Evolutionary conservation across 139 green algal genomes (phyloP), one percentile per base, ranked within the genome.

Genomic region (Mesotaenium endlicherianum): DNA sequence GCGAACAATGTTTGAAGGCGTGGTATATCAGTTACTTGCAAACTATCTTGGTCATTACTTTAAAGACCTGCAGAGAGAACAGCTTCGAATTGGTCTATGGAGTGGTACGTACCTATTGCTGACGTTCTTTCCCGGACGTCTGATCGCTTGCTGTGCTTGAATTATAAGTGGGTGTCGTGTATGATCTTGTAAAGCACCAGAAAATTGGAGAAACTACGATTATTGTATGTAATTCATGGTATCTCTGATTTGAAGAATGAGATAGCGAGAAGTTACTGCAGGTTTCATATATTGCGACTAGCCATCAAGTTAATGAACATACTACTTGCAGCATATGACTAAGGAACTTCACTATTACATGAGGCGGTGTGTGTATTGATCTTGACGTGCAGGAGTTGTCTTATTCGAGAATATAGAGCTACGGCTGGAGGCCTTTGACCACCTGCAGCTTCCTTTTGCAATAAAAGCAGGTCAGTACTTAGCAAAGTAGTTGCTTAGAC

Each of bases 351-450:
- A 36, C 4, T 40, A 5, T 42, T 5, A 20, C 30, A 4, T 17
- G 6, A 4, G 2, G 4, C 5, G 57, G 53, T 47, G 3, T 64
- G 38, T 44, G 30, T 3, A 30, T 67, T 80, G 36, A 31, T 31
- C 31, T 83, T 60, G 6, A n/a, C 30, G 39, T 86, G 41, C 81
- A 87, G 81, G 81, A 5, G 43, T 87, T 6, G 81, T 87, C 20
- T 8, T 87, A n/a, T 38, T 87, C 11, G 74, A 87, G 30, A 87
- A 81, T 82, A 20, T 87, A 3, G 81, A 87, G 74, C 47, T 87
- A 14, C 75, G 75, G 2, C 43, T 84, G 36, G 81, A 87, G 31
- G 81, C 81, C 6, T 87, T 87, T 47, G 81, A 87, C n/a, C 42
- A 85, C 17, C 58, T 87, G 50, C 75, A 85, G 53, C 77, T 87